Percentiles rank a stretch among this genome's conserved stretches.
Conservation (phyloP, 129 eudicot genomes). For the Deinandra increscens region DNA sequence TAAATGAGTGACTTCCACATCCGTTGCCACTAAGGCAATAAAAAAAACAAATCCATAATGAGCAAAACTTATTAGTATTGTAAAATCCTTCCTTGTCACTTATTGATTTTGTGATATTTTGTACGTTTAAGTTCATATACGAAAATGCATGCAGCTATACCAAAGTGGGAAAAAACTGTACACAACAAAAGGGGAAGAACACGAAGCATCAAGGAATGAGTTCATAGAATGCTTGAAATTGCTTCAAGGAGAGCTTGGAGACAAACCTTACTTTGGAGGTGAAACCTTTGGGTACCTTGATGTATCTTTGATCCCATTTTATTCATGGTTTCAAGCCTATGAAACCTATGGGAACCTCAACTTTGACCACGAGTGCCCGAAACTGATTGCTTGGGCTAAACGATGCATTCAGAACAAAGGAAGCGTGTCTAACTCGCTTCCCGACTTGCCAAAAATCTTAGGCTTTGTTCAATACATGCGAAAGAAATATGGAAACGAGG, state of each 20-base stretch:
- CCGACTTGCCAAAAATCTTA: slow-evolving; percentile 26
- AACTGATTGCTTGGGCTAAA: slow-evolving; percentile 46
- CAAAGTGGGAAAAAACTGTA: slow-evolving; percentile 25
- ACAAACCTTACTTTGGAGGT: slow-evolving; percentile 54
- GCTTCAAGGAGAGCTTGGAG: too few species aligned
- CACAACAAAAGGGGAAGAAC: slow-evolving; percentile 38
- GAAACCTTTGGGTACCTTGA: slow-evolving; percentile 38
- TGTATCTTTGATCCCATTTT: slow-evolving; percentile 41
- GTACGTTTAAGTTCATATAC: background rate
- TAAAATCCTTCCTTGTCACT: too few species aligned
- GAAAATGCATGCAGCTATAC: slow-evolving; percentile 38
- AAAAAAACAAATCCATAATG: too few species aligned
- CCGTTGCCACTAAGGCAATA: too few species aligned
- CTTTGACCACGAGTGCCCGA: slow-evolving; percentile 46
- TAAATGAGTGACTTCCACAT: too few species aligned
- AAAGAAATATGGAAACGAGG: slow-evolving; percentile 20
- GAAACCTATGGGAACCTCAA: slow-evolving; percentile 46
- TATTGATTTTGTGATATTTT: background rate
- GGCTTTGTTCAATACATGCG: slow-evolving; percentile 25
- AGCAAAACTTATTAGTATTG: too few species aligned
- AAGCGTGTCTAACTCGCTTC: slow-evolving; percentile 40
- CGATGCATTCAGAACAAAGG: slow-evolving; percentile 46
- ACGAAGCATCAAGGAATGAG: too few species aligned
- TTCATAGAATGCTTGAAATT: too few species aligned
- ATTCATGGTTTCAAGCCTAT: slow-evolving; percentile 44